Percentiles rank a stretch among this genome's conserved stretches.
Evolutionary conservation across 768 basidiomycete species (phyloP).

Genomic region (Agrocybe praecox): DNA sequence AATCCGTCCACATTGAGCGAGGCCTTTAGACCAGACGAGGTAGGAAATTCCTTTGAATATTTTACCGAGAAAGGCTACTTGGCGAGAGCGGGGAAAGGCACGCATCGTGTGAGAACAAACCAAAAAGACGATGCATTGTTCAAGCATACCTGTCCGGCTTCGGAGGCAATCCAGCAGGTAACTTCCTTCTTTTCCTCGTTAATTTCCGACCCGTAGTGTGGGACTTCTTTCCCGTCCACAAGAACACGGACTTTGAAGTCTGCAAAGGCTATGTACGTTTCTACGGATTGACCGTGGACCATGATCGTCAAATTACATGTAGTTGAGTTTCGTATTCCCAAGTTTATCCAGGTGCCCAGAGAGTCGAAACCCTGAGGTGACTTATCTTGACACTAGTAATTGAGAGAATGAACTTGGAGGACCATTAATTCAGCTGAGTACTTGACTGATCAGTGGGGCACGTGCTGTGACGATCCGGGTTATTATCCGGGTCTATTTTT

Average conservation of each 20-base stretch:
- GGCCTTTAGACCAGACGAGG: neutral
- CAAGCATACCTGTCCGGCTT: conserved; percentile 10
- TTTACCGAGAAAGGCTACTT: neutral
- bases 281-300: neutral
- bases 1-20: neutral
- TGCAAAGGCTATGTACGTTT: neutral
- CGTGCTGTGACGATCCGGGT: no score
- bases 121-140: neutral
- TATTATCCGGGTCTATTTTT: no score
- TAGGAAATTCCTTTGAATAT: neutral
- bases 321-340: no score
- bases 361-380: no score
- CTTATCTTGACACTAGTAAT: no score
- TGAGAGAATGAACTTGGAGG: no score
- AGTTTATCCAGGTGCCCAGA: no score
- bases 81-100: neutral
- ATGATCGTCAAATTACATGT: no score
- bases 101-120: neutral
- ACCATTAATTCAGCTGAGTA: no score
- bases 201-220: conserved; percentile 1
- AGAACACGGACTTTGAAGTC: neutral
- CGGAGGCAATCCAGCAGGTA: conserved; percentile 17
- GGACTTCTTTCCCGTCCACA: neutral
- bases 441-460: no score
- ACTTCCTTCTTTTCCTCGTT: conserved; percentile 6